These are phyloP conservation scores for Cichorium intybus DNA, from an alignment of 140 eudicot species.

Conservation along the genomic window DNA sequence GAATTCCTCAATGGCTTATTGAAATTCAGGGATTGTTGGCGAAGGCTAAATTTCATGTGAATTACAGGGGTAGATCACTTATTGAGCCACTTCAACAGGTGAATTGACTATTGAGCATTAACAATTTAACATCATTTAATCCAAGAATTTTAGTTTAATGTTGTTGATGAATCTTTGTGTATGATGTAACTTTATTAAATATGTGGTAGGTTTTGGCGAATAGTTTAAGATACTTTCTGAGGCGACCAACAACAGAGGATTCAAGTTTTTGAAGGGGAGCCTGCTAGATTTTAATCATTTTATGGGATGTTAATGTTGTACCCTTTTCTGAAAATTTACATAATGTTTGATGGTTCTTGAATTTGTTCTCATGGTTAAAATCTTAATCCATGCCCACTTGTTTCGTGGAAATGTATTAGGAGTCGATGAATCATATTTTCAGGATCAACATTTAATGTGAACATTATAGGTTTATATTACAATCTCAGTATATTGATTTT, in stretches of 20 bases:
- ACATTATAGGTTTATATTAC: background rate
- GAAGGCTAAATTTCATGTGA: constrained; percentile 91
- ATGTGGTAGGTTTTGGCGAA: constrained; percentile 68
- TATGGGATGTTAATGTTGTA: constrained; percentile 13
- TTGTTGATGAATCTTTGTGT: background rate
- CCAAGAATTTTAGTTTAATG: background rate
- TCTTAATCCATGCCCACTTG: background rate
- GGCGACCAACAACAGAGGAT: constrained; percentile 90
- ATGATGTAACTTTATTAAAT: constrained; percentile 3
- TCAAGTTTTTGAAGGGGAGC: constrained; percentile 67
- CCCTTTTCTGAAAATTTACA: background rate
- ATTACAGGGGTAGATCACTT: constrained; percentile 73
- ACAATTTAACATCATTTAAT: background rate
- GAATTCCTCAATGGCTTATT: no score
- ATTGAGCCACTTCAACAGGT: constrained; percentile 94
- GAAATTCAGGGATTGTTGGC: constrained; percentile 75
- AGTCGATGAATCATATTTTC: no score
- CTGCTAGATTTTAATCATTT: background rate
- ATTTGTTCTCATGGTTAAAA: background rate
- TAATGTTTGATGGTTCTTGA: background rate
- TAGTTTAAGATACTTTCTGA: constrained; percentile 78
- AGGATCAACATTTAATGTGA: background rate
- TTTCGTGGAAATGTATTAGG: no score
- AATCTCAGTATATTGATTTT: no score
- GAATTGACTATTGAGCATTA: background rate